These are phyloP conservation scores for Kwoniella dejecticola DNA, from an alignment of 768 basidiomycete genomes.

Conservation along the genomic window DNA sequence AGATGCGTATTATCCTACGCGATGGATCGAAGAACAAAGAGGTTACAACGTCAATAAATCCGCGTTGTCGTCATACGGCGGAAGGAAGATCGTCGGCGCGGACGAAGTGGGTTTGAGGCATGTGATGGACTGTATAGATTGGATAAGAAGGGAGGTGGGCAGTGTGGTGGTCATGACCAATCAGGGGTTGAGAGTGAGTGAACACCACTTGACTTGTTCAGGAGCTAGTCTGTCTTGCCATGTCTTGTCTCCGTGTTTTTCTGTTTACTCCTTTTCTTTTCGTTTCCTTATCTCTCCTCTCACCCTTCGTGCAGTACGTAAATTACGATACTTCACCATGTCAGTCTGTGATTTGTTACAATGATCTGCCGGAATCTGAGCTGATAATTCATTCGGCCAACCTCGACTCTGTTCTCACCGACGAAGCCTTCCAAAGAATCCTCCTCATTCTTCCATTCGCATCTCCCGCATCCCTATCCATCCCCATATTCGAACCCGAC, in stretches of 20 bases:
- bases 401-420: too few relatives aligned
- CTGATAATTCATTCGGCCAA: too few relatives aligned
- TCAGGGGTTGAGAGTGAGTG: slow-evolving; percentile 45
- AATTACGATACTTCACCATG: too few relatives aligned
- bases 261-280: too few relatives aligned
- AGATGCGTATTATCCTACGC: slow-evolving; percentile 36
- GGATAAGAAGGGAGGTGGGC: slow-evolving; percentile 40
- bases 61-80: too few relatives aligned
- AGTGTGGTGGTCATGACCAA: slow-evolving; percentile 29
- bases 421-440: slow-evolving; percentile 28
- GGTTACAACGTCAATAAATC: neutral
- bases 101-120: slow-evolving; percentile 43
- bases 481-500: slow-evolving; percentile 11
- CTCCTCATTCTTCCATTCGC: slow-evolving; percentile 32
- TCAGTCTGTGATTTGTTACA: too few relatives aligned
- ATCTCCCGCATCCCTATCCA: slow-evolving; percentile 41
- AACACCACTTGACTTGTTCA: too few relatives aligned
- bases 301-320: too few relatives aligned
- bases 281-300: too few relatives aligned
- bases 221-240: too few relatives aligned
- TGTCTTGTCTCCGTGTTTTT: too few relatives aligned
- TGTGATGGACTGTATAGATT: slow-evolving; percentile 34
- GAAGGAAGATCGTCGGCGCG: slow-evolving; percentile 9
- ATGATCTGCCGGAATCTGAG: too few relatives aligned
- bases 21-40: slow-evolving; percentile 40